Evolutionary conservation across 1,284 basidiomycete species (phyloP).

Genomic region (Mycena sp.): DNA sequence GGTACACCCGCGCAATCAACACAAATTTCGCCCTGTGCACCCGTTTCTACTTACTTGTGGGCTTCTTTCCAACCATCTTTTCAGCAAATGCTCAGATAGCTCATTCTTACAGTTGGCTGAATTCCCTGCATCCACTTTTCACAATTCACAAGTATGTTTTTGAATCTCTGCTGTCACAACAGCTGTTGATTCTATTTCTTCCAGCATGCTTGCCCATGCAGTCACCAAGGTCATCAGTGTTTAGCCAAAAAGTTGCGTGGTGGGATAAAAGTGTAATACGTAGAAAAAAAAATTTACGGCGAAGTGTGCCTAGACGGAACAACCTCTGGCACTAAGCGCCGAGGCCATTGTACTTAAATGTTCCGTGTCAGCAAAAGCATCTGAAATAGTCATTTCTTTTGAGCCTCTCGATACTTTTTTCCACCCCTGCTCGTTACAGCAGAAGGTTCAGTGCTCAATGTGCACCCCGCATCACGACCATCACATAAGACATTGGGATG

Average conservation of each 20-base stretch:
- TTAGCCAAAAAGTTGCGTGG: constrained; percentile 21
- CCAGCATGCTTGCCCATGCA: constrained; percentile 56
- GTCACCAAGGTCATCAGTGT: constrained; percentile 52
- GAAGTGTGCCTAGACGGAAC: too few species aligned
- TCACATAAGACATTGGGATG: too few species aligned
- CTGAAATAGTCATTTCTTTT: too few species aligned
- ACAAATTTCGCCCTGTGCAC: constrained; percentile 64
- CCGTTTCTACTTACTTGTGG: constrained; percentile 72
- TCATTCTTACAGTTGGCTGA: constrained; percentile 56
- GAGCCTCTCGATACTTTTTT: too few species aligned
- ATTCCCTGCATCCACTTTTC: constrained; percentile 62
- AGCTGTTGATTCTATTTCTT: too few species aligned
- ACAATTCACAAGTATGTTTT: constrained; percentile 59
- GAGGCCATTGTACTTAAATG: too few species aligned
- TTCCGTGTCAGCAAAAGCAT: too few species aligned
- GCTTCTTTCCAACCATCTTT: constrained; percentile 29
- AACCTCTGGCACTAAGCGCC: too few species aligned
- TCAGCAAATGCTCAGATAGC: neutral
- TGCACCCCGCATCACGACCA: too few species aligned
- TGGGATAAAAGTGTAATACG: neutral
- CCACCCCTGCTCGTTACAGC: too few species aligned
- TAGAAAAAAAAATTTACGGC: neutral
- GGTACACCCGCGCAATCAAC: constrained; percentile 61
- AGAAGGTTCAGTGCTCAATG: too few species aligned
- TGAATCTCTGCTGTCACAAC: too few species aligned